Percentiles rank a stretch among this genome's conserved stretches.
Evolutionary conservation across 257 asterid genomes (phyloP).

Genomic region (Solanum bulbocastanum): DNA sequence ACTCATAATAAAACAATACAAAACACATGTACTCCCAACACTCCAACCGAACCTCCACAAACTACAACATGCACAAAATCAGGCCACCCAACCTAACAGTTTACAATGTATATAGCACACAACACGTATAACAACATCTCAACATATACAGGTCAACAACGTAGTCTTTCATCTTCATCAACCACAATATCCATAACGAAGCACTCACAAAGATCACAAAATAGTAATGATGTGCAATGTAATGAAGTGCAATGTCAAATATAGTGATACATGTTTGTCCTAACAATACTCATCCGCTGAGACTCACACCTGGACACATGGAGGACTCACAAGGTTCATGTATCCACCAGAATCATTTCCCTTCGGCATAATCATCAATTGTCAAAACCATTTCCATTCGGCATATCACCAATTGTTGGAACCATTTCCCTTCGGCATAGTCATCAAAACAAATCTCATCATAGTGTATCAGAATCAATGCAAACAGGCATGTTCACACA

Average conservation of each 20-base stretch:
- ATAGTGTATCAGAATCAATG: neutral
- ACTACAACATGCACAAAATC: neutral
- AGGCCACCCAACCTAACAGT: neutral
- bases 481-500: neutral
- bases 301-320: neutral
- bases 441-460: too few relatives aligned
- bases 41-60: neutral
- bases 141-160: too few relatives aligned
- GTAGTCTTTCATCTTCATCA: neutral
- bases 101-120: neutral
- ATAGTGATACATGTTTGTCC: neutral
- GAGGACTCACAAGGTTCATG: neutral
- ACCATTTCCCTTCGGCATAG: neutral
- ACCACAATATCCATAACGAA: neutral
- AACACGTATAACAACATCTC: neutral
- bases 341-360: neutral
- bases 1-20: neutral
- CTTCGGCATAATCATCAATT: neutral
- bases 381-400: neutral
- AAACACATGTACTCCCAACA: neutral
- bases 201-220: neutral
- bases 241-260: neutral
- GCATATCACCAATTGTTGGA: neutral
- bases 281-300: fast-evolving
- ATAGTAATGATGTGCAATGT: too few relatives aligned